Percentiles rank a stretch among this genome's conserved stretches.
These are phyloP conservation scores for Cerioporus squamosus DNA, from an alignment of 1,284 basidiomycete genomes.

Conservation along the genomic window DNA sequence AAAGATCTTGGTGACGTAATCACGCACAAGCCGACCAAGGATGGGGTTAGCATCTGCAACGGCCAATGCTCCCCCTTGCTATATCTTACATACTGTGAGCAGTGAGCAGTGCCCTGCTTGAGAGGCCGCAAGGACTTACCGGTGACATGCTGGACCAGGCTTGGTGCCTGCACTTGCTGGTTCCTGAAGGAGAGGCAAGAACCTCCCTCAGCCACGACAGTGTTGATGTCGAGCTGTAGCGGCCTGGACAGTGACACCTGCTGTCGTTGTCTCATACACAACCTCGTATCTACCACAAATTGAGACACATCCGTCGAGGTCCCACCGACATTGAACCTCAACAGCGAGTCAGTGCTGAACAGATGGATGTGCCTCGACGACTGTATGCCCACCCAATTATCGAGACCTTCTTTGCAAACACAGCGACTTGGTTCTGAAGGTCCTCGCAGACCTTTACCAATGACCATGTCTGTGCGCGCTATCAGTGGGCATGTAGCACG, in stretches of 20 bases:
- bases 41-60: slow-evolving; percentile 89
- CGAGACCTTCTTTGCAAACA: slow-evolving; percentile 70
- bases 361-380: not conserved
- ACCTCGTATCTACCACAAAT: slow-evolving; percentile 84
- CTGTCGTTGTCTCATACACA: slow-evolving; percentile 91
- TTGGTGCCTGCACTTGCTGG: slow-evolving; percentile 83
- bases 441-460: slow-evolving; percentile 59
- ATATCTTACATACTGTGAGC: slow-evolving; percentile 8
- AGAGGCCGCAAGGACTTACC: slow-evolving; percentile 43
- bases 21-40: slow-evolving; percentile 82
- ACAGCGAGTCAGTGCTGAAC: not conserved
- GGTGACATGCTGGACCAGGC: slow-evolving; percentile 84
- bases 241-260: slow-evolving; percentile 89
- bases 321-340: slow-evolving; percentile 84
- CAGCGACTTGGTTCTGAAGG: slow-evolving; percentile 69
- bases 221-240: slow-evolving; percentile 89
- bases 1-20: slow-evolving; percentile 88
- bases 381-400: slow-evolving; percentile 69
- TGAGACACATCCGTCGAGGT: slow-evolving; percentile 92
- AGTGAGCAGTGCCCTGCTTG: not conserved
- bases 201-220: slow-evolving; percentile 87
- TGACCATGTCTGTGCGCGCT: slow-evolving; percentile 48
- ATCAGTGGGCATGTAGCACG: not conserved
- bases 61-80: slow-evolving; percentile 87
- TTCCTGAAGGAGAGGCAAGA: slow-evolving; percentile 83